A percentile compares a stretch with the other conserved stretches of the same genome.
These are phyloP conservation scores for Phialophora verrucosa DNA, from an alignment of 2,329 filamentous ascomycete genomes.

Conservation along the genomic window DNA sequence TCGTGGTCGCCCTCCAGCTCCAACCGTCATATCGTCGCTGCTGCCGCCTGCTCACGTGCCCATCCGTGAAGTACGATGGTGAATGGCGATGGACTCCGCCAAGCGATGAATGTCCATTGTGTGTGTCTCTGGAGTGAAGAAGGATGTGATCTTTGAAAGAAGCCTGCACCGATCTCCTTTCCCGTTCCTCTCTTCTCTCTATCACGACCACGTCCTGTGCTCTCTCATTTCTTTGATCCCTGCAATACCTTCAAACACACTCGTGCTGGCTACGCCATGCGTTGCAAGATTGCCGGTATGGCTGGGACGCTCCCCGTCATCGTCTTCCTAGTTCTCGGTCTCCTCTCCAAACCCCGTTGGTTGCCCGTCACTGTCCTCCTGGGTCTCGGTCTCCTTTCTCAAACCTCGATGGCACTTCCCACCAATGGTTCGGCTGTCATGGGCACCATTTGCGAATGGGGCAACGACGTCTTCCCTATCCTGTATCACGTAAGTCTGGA, in stretches of 20 bases:
- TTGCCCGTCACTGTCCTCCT: not conserved
- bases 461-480: not conserved
- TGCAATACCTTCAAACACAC: not conserved
- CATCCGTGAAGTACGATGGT: not conserved
- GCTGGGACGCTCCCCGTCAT: not conserved
- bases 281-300: not conserved
- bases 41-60: not conserved
- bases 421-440: not conserved
- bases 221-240: not conserved
- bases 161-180: not conserved
- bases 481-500: constrained; percentile 1
- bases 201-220: not conserved
- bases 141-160: not conserved
- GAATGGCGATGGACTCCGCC: not conserved
- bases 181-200: not conserved
- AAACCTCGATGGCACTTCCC: not conserved
- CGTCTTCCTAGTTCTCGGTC: not conserved
- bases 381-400: not conserved
- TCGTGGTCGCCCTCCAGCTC: not conserved
- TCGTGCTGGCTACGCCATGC: not conserved
- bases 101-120: not conserved
- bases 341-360: not conserved
- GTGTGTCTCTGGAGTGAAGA: not conserved
- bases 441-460: not conserved
- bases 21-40: not conserved